phyloP scores from a whole-genome alignment of 208 protist species.

The Trypanosoma melophagium region DNA sequence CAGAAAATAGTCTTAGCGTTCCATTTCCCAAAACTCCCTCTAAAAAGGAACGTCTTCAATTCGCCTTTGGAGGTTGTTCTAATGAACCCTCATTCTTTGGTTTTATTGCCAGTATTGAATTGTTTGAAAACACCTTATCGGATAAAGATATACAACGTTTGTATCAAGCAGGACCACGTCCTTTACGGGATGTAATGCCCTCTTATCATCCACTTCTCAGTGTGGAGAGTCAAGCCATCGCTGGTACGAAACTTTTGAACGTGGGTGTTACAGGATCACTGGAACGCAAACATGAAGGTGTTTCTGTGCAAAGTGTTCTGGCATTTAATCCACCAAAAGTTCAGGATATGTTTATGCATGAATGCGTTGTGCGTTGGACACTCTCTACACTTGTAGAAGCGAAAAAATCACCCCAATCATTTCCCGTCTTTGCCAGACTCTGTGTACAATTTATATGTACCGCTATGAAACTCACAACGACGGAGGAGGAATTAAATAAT shows the following conservation, averaged over 20 bases:
- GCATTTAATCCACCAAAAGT: conserved; percentile 30
- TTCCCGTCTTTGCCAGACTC: conserved; percentile 56
- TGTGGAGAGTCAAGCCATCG: conserved; percentile 21
- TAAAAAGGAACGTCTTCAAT: conserved; percentile 45
- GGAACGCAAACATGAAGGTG: conserved; percentile 31
- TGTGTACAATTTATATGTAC: conserved; percentile 62
- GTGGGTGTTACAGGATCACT: conserved; percentile 31
- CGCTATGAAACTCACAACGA: conserved; percentile 60
- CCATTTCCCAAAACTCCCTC: conserved; percentile 61
- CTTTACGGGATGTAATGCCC: conserved; percentile 17
- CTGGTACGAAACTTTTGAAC: conserved; percentile 20
- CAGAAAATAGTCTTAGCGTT: conserved; percentile 30
- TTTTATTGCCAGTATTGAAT: conserved; percentile 62
- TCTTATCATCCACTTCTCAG: conserved; percentile 26
- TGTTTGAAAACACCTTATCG: conserved; percentile 52
- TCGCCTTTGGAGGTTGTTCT: conserved; percentile 56
- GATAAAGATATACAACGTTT: conserved; percentile 65
- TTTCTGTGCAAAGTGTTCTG: conserved; percentile 50
- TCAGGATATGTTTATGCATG: conserved; percentile 37
- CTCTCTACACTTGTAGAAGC: conserved; percentile 33
- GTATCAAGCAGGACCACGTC: conserved; percentile 43
- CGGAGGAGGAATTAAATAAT: conserved; percentile 44
- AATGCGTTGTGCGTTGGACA: conserved; percentile 46
- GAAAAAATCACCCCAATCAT: conserved; percentile 19
- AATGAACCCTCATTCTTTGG: conserved; percentile 68